These are phyloP conservation scores for Nicotiana noctiflora DNA, from an alignment of 257 asterid genomes.

Conservation along the genomic window DNA sequence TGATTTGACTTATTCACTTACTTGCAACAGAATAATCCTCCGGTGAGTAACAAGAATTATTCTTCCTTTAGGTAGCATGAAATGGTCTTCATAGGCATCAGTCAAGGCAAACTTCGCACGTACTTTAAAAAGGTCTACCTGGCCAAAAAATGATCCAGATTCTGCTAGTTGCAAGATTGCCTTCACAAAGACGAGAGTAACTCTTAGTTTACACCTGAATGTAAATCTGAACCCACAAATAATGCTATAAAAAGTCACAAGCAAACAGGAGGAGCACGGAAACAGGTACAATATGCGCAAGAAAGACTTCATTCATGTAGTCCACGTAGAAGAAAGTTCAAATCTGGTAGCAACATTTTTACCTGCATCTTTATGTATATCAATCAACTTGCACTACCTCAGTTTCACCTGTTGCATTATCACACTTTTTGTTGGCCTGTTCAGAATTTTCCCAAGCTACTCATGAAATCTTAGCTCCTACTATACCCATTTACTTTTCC, in stretches of 20 bases:
- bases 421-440: neutral
- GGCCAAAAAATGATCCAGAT: slow-evolving; percentile 82
- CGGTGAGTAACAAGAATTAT: slow-evolving; percentile 75
- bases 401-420: neutral
- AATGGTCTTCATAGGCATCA: slow-evolving; percentile 94
- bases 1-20: slow-evolving; percentile 29
- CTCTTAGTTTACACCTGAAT: neutral
- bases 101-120: slow-evolving; percentile 94
- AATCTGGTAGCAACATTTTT: neutral
- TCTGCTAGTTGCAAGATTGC: slow-evolving; percentile 85
- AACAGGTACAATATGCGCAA: neutral
- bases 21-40: slow-evolving; percentile 77
- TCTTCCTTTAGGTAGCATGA: slow-evolving; percentile 83
- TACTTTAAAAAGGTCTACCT: slow-evolving; percentile 89
- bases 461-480: neutral
- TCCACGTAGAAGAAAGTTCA: neutral
- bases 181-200: slow-evolving; percentile 33
- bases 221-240: neutral
- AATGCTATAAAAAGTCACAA: neutral
- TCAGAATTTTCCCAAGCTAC: neutral
- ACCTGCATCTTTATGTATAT: neutral
- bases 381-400: neutral
- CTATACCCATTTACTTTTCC: neutral
- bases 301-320: neutral
- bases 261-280: neutral